phyloP scores from a whole-genome alignment of 2,329 filamentous ascomycete species.

The Beauveria varroae region DNA sequence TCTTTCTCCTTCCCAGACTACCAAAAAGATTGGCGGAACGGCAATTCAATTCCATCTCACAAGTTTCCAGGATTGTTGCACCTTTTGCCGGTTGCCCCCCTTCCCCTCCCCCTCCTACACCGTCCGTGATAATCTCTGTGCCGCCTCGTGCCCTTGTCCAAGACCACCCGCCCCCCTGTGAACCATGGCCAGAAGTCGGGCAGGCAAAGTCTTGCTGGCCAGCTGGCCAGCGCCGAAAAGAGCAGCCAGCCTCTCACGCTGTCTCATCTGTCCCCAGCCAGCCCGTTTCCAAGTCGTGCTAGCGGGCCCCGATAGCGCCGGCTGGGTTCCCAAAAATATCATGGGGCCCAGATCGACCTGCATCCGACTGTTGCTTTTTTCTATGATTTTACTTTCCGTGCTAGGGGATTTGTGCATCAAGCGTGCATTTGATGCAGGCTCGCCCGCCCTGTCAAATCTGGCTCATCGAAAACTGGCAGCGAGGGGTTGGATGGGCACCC shows the following conservation, averaged over 20 bases:
- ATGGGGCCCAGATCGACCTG: slow-evolving; percentile 5
- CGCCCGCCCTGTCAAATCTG: slow-evolving; percentile 3
- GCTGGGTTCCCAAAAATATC: slow-evolving; percentile 4
- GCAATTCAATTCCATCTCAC: neutral
- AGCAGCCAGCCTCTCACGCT: neutral
- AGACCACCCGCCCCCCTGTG: no score
- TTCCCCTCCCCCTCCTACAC: no score
- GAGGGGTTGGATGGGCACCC: neutral
- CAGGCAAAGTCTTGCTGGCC: no score
- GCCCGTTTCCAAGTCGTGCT: neutral
- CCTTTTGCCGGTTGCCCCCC: no score
- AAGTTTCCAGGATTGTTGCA: no score
- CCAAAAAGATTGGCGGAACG: neutral
- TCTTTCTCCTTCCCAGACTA: neutral
- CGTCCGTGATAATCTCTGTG: no score
- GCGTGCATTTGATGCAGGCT: slow-evolving; percentile 7
- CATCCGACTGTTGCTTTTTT: neutral
- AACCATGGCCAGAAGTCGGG: no score
- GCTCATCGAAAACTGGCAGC: neutral
- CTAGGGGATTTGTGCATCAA: neutral
- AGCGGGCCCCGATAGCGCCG: slow-evolving; percentile 3
- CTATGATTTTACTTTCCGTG: neutral
- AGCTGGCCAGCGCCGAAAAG: neutral
- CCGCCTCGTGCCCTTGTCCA: no score
- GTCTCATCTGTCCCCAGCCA: neutral